Percentiles rank a stretch among this genome's conserved stretches.
Conservation (phyloP, 192 early-diverging fungal species). For the Radiomyces spectabilis region DNA sequence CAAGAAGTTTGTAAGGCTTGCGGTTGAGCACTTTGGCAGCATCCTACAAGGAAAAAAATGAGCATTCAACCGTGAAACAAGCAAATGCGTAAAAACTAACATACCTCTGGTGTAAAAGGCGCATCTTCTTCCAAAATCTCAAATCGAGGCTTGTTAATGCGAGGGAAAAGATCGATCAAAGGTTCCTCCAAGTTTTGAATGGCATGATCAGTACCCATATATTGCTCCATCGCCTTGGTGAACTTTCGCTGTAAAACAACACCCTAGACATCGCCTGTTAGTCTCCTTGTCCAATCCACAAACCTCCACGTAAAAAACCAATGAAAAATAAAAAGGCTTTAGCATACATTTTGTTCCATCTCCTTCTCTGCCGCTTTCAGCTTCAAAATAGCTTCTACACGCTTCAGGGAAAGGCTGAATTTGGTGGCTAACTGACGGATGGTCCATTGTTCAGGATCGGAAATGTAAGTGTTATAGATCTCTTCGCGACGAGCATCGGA, state of each 20-base stretch:
- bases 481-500: slow-evolving; percentile 56
- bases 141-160: slow-evolving; percentile 68
- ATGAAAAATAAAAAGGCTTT: not conserved
- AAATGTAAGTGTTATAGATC: slow-evolving; percentile 63
- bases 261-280: slow-evolving; percentile 37
- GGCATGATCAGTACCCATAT: slow-evolving; percentile 53
- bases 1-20: slow-evolving; percentile 40
- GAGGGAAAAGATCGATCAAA: slow-evolving; percentile 45
- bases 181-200: slow-evolving; percentile 36
- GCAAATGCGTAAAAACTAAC: not conserved
- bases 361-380: slow-evolving; percentile 76
- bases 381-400: slow-evolving; percentile 85
- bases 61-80: not conserved
- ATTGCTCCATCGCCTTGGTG: slow-evolving; percentile 75
- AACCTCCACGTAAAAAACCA: too few relatives aligned
- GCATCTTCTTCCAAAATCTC: slow-evolving; percentile 76
- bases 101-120: slow-evolving; percentile 53
- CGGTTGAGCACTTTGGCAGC: slow-evolving; percentile 75
- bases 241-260: slow-evolving; percentile 59
- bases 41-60: slow-evolving; percentile 32
- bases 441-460: slow-evolving; percentile 51
- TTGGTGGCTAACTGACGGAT: slow-evolving; percentile 64
- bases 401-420: slow-evolving; percentile 69
- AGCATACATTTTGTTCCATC: slow-evolving; percentile 53
- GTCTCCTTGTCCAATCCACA: too few relatives aligned